These are phyloP conservation scores for Cudoniella acicularis DNA, from an alignment of 495 filamentous ascomycete species.

Conservation along the genomic window DNA sequence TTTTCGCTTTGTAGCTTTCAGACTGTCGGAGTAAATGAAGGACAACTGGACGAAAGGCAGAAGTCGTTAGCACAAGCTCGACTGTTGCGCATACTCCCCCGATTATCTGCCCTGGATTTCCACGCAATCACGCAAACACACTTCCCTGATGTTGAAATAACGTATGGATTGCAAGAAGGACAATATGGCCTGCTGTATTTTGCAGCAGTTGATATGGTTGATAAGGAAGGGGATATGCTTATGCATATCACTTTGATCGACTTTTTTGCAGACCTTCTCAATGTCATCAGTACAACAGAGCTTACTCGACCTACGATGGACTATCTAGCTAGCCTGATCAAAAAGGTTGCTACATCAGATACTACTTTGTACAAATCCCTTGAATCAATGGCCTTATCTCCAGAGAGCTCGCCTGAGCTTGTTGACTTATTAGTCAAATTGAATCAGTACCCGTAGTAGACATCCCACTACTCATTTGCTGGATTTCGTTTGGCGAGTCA, in stretches of 20 bases:
- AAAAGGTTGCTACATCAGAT: constrained; percentile 37
- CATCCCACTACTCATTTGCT: neutral
- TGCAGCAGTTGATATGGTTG: constrained; percentile 69
- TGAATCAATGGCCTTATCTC: constrained; percentile 27
- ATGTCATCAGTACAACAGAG: constrained; percentile 45
- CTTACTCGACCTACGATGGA: constrained; percentile 36
- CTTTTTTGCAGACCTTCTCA: constrained; percentile 67
- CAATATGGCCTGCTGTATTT: constrained; percentile 58
- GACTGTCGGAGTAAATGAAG: constrained; percentile 30
- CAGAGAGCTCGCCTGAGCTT: constrained; percentile 22
- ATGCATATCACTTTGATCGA: constrained; percentile 78
- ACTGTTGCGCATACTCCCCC: constrained; percentile 65
- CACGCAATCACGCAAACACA: constrained; percentile 54
- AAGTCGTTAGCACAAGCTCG: constrained; percentile 76
- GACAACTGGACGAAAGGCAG: constrained; percentile 52
- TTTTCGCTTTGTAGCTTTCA: constrained; percentile 57
- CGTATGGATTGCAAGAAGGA: constrained; percentile 43
- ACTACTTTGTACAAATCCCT: constrained; percentile 36
- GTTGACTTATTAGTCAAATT: constrained; percentile 22
- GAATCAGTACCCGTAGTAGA: constrained; percentile 13
- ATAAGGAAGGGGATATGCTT: constrained; percentile 63
- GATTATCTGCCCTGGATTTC: constrained; percentile 63
- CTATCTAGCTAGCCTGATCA: constrained; percentile 35
- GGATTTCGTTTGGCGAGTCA: neutral
- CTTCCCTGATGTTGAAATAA: constrained; percentile 54